A percentile compares a stretch with the other conserved stretches of the same genome.
Evolutionary conservation across 2,329 filamentous ascomycete genomes (phyloP).

Genomic region (Diplodia sapinea): DNA sequence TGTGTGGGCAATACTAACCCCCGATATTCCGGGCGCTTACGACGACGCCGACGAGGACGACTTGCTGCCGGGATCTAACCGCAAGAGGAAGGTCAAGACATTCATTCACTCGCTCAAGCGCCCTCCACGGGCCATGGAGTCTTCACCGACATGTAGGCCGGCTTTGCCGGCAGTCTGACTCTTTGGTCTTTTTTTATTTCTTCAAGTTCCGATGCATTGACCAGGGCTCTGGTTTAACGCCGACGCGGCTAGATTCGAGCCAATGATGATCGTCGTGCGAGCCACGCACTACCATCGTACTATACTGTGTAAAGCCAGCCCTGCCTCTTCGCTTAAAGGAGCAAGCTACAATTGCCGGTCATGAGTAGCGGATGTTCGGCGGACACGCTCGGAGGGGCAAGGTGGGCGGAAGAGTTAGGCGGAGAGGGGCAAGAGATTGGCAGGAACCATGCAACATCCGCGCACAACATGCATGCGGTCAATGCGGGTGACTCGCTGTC

Average conservation of each 20-base stretch:
- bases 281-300: background rate
- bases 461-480: background rate
- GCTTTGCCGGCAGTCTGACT: background rate
- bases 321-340: background rate
- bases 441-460: conserved; percentile 12
- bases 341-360: background rate
- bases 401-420: conserved; percentile 1
- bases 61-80: conserved; percentile 11
- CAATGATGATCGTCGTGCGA: conserved; percentile 3
- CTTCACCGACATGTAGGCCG: background rate
- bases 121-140: background rate
- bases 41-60: conserved; percentile 1
- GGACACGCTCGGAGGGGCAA: background rate
- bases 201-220: background rate
- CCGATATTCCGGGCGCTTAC: conserved; percentile 6
- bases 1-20: background rate
- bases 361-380: conserved; percentile 1
- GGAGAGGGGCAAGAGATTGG: conserved; percentile 18
- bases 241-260: background rate
- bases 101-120: background rate
- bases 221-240: background rate
- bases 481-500: background rate
- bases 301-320: background rate
- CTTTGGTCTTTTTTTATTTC: background rate
- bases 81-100: conserved; percentile 18